Evolutionary conservation across 495 filamentous ascomycete genomes (phyloP), one percentile per base, ranked within the genome.

Genomic region (Friedmanniomyces simplex): DNA sequence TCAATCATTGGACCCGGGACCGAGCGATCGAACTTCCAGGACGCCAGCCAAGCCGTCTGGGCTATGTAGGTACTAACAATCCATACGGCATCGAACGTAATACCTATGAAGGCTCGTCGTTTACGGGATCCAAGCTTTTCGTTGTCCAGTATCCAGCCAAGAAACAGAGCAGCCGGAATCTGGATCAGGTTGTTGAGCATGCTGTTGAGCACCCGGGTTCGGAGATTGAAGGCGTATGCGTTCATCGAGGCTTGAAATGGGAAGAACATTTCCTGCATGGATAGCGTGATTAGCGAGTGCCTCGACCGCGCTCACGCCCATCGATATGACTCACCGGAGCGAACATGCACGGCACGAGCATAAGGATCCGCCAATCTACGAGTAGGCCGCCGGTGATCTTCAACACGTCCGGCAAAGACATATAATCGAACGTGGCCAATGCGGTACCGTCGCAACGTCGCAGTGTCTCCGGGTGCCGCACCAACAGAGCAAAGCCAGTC

Each of bases 181-280:
- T 57, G 54, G n/a, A 57, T 57, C n/a, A 57, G 32, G 20, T 57
- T 57, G 54, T 39, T 50, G 20, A 57, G 43, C 22, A 57, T 20
- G 54, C 45, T 57, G 18, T 57, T 57, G 43, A 57, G 45, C 14
- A 50, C 22, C 12, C 54, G 42, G 20, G 54, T 57, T 6, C 54
- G 54, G 7, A 57, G 54, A 50, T 57, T 57, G 54, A 57, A 57
- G 32, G 43, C 43, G 30, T 57, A 57, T 13, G 43, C 54, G 47
- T 57, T 57, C 54, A 57, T 20, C 26, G 54, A 57, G 25, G 43
- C 45, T 43, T 57, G 54, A 16, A 57, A 57, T 25, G 54, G 43
- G 30, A 57, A 50, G 18, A 50, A 48, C 54, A 49, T 43, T 5
- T 43, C 13, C 13, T 20, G 4, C 13, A 2, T 16, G 39, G n/a